Evolutionary conservation across 75 land plant species (phyloP), one percentile per base, ranked within the genome.

Genomic region (Sequoia sempervirens): DNA sequence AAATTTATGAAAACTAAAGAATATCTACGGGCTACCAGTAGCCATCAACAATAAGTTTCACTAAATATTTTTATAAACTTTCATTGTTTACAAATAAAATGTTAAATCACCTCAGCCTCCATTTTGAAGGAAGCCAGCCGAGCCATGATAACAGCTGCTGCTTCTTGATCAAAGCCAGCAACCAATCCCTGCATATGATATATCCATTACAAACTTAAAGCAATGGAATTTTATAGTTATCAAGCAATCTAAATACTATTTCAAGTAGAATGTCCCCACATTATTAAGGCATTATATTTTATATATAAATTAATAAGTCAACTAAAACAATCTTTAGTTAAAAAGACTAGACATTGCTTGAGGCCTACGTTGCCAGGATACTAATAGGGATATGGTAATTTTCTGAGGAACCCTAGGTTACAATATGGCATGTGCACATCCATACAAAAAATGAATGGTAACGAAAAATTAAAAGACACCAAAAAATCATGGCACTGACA

Each of bases 101-200:
- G 4, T 41, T 9, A 46, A 18, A 40, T 82, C 90, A 96, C 98
- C 96, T 98, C 99, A 20, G 84, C 85, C 84, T 96, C 99, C 98
- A 98, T 98, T 86, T 93, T 96, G 84, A 92, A 90, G 12, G 94
- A 93, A 70, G 92, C 98, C 75, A 93, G 34, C 2, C 98, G 95
- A 79, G 99, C 95, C 95, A 96, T 90, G 23, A 94, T 90, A 41
- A 90, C 99, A 87, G 95, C 99, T 81, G 99, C 99, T 40, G 99
- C 91, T 93, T 98, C 99, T 87, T 98, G 99, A 82, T 98, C 99
- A 90, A 98, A 98, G 10, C 97, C 99, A 81, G 93, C 90, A 81
- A 93, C 83, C 68, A 98, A 86, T 69, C 90, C 98, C 99, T 96
- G 70, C 76, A 41, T 70, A 50, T 50, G 53, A 50, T 50, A 50